Conservation (phyloP, 2,329 filamentous ascomycete species). For the Pseudogymnoascus sp. region DNA sequence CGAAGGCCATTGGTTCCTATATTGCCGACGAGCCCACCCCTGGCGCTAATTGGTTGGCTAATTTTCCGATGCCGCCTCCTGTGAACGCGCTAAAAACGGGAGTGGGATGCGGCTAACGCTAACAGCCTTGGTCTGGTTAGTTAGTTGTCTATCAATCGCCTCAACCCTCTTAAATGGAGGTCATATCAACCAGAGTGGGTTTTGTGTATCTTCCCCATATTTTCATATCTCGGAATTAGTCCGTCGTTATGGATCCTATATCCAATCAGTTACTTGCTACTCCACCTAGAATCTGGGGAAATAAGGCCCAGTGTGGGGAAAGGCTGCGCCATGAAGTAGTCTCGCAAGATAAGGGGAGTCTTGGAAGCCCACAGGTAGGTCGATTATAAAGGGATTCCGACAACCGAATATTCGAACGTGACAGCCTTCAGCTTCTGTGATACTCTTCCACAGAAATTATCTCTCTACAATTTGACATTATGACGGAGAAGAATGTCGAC, state of each 20-base stretch:
- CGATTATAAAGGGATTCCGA: background rate
- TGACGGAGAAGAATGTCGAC: background rate
- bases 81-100: background rate
- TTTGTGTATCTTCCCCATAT: background rate
- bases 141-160: background rate
- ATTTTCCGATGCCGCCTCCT: conserved; percentile 2
- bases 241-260: background rate
- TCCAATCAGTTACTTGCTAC: background rate
- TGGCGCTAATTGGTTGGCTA: background rate
- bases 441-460: background rate
- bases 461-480: background rate
- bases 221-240: conserved; percentile 1
- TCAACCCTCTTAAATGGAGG: background rate
- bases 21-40: background rate
- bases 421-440: background rate
- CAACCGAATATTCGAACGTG: background rate
- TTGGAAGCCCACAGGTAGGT: background rate
- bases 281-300: conserved; percentile 1
- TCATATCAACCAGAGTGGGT: background rate
- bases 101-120: background rate
- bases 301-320: background rate
- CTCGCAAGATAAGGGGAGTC: background rate
- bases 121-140: background rate
- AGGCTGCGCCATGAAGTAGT: background rate
- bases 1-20: background rate